phyloP scores from a whole-genome alignment of 2,329 filamentous ascomycete species.

The Polytolypa hystricis region DNA sequence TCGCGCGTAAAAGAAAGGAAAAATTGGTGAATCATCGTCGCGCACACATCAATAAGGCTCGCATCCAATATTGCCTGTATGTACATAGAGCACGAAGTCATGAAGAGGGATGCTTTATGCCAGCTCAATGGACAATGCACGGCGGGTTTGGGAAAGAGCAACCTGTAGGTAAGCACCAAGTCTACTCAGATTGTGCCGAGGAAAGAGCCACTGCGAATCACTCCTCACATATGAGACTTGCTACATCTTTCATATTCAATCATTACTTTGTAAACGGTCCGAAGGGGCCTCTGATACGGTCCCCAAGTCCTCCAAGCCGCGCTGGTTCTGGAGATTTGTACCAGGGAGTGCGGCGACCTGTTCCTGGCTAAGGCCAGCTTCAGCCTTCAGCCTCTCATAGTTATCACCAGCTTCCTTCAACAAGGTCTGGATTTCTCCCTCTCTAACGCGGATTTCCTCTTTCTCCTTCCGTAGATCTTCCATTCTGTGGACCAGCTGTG shows the following conservation, averaged over 20 bases:
- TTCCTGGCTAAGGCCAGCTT: constrained; percentile 23
- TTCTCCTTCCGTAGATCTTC: constrained; percentile 59
- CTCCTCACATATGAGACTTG: no score
- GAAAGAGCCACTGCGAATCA: no score
- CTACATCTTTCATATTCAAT: no score
- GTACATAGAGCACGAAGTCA: no score
- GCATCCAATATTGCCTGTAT: background rate
- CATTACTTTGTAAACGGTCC: no score
- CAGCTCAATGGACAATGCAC: no score
- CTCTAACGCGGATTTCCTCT: constrained; percentile 54
- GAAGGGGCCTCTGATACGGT: constrained; percentile 1
- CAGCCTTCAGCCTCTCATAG: constrained; percentile 48
- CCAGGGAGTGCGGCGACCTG: constrained; percentile 17
- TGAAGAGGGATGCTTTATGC: no score
- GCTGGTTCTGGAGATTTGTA: constrained; percentile 20
- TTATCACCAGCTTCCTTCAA: constrained; percentile 69
- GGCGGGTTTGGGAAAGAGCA: no score
- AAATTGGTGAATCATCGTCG: constrained; percentile 19
- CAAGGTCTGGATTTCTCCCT: constrained; percentile 68
- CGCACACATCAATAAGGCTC: background rate
- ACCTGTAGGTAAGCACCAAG: no score
- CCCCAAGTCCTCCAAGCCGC: constrained; percentile 30
- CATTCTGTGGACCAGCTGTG: constrained; percentile 50
- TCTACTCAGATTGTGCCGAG: no score
- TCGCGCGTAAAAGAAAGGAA: constrained; percentile 23